Base-by-base conservation (phyloP, 371 early-diverging fungal species). In the Basidiobolus meristosporus region DNA sequence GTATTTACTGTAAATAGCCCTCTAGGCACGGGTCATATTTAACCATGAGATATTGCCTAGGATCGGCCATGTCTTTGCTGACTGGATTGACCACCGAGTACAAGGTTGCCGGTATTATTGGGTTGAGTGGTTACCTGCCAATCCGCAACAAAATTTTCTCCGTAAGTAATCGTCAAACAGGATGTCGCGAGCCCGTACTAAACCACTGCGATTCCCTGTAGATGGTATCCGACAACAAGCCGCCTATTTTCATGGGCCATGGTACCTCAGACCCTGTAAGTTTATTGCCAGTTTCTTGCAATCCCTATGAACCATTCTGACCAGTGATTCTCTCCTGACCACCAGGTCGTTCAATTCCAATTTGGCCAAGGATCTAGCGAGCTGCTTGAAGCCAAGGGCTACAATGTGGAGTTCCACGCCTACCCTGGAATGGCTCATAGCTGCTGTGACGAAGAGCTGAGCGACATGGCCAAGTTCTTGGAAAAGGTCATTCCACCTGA, bases 241-340 rank as follows among this genome's bases (percentile, higher is more conserved):
- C 83, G 7, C 90, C 89, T 10, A 70, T 89, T 32, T 72, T 90
- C 39, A 70, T 86, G 68, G 82, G 74, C 22, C 95, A 96, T 46
- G 97, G 97, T 36, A 73, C 74, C 40, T 54, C 49, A 0, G 97
- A 96, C 59, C 55, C 59, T 37, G 81, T 68, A 49, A 33, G 9
- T 23, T 15, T 7, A 7, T 14, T 33, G 14, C 21, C 35, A n/a
- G 2, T 15, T 16, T 21, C 21, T n/a, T 21, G 17, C 30, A 30
- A 35, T 17, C 33, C 16, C n/a, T n/a, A 35, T 38, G 6, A 23
- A 12, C 17, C 22, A 38, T 22, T 31, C 15, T 36, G 16, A 43
- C 16, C 15, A 35, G 19, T 26, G 17, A 19, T 29, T 7, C 14
- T 2, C 21, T 17, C 20, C 10, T 35, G 20, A 7, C n/a, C 37